These are phyloP conservation scores for Dryas drummondii DNA, from an alignment of 306 rosid species.

Conservation along the genomic window DNA sequence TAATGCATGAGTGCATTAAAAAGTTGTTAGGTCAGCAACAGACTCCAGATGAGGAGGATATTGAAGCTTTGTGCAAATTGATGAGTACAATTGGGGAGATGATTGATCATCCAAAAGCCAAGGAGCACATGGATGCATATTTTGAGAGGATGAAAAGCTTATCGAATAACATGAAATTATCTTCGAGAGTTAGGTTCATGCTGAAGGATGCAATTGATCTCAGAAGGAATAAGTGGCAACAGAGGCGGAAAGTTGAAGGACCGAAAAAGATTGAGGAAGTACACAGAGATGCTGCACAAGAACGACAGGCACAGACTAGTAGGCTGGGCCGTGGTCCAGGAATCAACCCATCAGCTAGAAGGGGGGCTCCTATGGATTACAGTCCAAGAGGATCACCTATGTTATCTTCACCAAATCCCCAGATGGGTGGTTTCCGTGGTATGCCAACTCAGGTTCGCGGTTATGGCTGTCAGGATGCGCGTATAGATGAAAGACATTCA, in stretches of 20 bases:
- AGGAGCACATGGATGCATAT: constrained; percentile 79
- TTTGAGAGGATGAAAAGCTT: constrained; percentile 64
- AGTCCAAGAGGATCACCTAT: constrained; percentile 60
- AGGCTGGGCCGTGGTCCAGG: constrained; percentile 77
- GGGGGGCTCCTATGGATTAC: constrained; percentile 64
- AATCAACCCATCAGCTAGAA: constrained; percentile 57
- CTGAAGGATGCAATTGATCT: constrained; percentile 83
- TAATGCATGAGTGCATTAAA: constrained; percentile 87
- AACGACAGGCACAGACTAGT: constrained; percentile 78
- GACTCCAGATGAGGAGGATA: constrained; percentile 92
- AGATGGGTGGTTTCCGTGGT: constrained; percentile 66
- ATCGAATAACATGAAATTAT: constrained; percentile 76
- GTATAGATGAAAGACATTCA: constrained; percentile 61
- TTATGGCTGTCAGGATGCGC: constrained; percentile 71
- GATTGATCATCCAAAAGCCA: constrained; percentile 90
- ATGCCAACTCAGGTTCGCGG: constrained; percentile 61
- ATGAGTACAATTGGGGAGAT: constrained; percentile 99
- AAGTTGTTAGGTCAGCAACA: constrained; percentile 74
- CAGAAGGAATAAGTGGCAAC: constrained; percentile 93
- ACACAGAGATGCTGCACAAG: constrained; percentile 97
- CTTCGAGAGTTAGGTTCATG: constrained; percentile 97
- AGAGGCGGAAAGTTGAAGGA: constrained; percentile 92
- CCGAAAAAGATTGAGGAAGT: constrained; percentile 97
- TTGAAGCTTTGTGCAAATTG: constrained; percentile 91
- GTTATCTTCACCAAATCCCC: constrained; percentile 61